A percentile compares a stretch with the other conserved stretches of the same genome.
Evolutionary conservation across 75 land plant genomes (phyloP).

Genomic region (Picea sitchensis): DNA sequence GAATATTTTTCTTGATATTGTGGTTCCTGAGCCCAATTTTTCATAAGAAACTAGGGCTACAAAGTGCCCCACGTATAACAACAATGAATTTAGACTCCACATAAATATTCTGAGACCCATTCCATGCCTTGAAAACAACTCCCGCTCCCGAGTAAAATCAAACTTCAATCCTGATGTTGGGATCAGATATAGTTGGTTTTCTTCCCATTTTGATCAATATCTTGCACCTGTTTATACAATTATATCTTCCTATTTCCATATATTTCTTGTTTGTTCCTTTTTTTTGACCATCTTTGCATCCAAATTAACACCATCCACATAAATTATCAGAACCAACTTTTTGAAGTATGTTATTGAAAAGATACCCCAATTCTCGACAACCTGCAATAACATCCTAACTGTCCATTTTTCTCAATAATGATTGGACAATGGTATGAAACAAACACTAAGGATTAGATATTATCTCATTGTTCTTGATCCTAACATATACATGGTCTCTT

Average conservation of each 20-base stretch:
- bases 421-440: not conserved
- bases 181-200: not conserved
- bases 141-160: not conserved
- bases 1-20: conserved; percentile 61
- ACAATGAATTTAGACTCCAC: conserved; percentile 59
- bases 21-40: conserved; percentile 56
- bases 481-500: not conserved
- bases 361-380: conserved; percentile 54
- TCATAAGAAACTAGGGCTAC: conserved; percentile 50
- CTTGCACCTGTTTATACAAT: conserved; percentile 43
- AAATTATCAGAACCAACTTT: conserved; percentile 51
- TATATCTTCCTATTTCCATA: too few relatives aligned
- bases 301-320: conserved; percentile 76
- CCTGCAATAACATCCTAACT: conserved; percentile 16
- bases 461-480: not conserved
- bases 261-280: conserved; percentile 28
- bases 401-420: not conserved
- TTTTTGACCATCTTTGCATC: conserved; percentile 66
- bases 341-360: conserved; percentile 38
- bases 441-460: not conserved
- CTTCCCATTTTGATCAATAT: not conserved
- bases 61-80: conserved; percentile 64
- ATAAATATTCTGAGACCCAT: not conserved
- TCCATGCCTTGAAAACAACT: conserved; percentile 17
- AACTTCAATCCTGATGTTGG: too few relatives aligned